Evolutionary conservation across 352 stramenopile species (phyloP), one percentile per base, ranked within the genome.

Genomic region (Pythium aquatile): DNA sequence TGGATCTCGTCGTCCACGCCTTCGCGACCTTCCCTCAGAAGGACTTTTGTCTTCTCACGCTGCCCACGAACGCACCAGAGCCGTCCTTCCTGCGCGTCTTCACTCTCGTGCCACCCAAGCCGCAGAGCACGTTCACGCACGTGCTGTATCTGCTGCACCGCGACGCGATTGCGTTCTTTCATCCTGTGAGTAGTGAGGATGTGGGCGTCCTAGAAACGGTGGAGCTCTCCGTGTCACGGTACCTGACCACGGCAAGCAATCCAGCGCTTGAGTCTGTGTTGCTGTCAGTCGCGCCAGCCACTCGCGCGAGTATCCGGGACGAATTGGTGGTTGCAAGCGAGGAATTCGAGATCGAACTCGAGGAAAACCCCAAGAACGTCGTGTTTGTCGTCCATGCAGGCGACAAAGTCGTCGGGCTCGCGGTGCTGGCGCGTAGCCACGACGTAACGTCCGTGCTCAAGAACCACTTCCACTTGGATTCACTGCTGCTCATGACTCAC

Each of bases 401-500:
- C n/a, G 14, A 42, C 13, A 57, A 35, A 2, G 65, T 69, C 51
- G 66, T 78, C 11, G 70, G 67, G 2, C 49, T 74, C 8, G 72
- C 64, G 10, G 58, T 70, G 47, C 53, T 81, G 26, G 37, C 59
- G 2, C 65, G 66, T 0, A 55, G 77, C 55, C 54, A 62, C 37
- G 76, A 75, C 17, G 24, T 64, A n/a, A 77, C 71, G 3, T 55
- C 44, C 3, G 55, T 46, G n/a, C 51, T 87, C 24, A 56, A 67
- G 10, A 66, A 81, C n/a, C 49, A 67, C 53, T 85, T 81, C 61
- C 59, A 73, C 37, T 37, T 85, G 14, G 81, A 88, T 35, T 63
- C 76, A 39, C 74, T 81, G 17, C 57, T 90, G n/a, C 59, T 73
- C n/a, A 72, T 81, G 58, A 70, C 69, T 5, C 73, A 82, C 61